Base-by-base conservation (phyloP, 2,329 filamentous ascomycete genomes). In the Rosellinia necatrix region DNA sequence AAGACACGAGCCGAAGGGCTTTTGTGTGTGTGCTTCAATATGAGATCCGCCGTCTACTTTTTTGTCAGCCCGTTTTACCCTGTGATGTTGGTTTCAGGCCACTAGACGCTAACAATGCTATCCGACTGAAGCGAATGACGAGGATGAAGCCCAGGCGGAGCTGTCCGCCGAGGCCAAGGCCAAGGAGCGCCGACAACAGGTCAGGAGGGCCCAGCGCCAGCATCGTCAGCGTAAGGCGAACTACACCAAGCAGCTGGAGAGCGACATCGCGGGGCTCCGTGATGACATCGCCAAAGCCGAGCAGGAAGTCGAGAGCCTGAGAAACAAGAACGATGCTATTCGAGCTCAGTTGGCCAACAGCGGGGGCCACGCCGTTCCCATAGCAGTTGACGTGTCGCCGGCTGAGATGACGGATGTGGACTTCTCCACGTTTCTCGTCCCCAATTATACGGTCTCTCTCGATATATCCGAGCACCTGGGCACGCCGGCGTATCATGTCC, bases 141-240 rank as follows among this genome's bases (percentile, higher is more conserved):
- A 57, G 34, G 15, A 61, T 53, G 55, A 46, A 4, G 41, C 7
- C 3, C 48, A 50, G 40, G 10, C 42, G n/a, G 55, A 35, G 21
- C 35, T 42, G 10, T 42, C 56, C 0, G 17, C 66, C 6, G 62
- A 69, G 62, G 72, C 76, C 49, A 81, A 80, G 66, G 71, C 77
- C 19, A 74, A 78, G 63, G 58, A 72, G 13, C 77, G 81, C 4
- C 76, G 81, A 0, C 76, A 76, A 3, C 81, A 84, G 59, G 81
- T 84, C 48, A 71, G 80, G 2, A 75, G 73, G 19, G 81, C 81
- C 2, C 81, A 84, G 72, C 76, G 78, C 32, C 76, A 82, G 65
- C 81, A 84, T 62, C 79, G 81, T 13, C 77, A 81, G 66, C 78
- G 81, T 64, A 83, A 83, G 64, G 79, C 78, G 47, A 78, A 82